Evolutionary conservation across 2,329 filamentous ascomycete species (phyloP).

Genomic region (Ampelomyces quisqualis): DNA sequence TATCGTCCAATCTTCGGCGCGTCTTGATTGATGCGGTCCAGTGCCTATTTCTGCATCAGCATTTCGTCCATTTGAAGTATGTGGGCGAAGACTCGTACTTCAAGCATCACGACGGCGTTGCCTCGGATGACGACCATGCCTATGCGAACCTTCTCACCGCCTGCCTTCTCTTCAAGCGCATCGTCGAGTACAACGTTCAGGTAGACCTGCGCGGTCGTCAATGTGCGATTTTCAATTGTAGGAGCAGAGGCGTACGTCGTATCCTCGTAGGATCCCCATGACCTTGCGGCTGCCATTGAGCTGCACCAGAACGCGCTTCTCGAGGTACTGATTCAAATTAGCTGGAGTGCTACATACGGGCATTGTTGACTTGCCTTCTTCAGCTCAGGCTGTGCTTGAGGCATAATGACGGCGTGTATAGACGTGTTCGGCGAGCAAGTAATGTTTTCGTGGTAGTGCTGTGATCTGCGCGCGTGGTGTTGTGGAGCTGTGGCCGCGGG

Average conservation of each 20-base stretch:
- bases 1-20: conserved; percentile 38
- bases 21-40: conserved; percentile 42
- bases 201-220: conserved; percentile 68
- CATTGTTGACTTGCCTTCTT: conserved; percentile 72
- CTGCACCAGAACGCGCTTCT: conserved; percentile 97
- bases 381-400: conserved; percentile 96
- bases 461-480: conserved; percentile 11
- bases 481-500: conserved; percentile 11
- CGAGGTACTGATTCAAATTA: conserved; percentile 74
- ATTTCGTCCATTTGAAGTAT: not conserved
- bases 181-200: conserved; percentile 98
- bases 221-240: not conserved
- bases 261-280: conserved; percentile 88
- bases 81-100: conserved; percentile 51
- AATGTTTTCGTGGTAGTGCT: conserved; percentile 7
- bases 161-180: conserved; percentile 89
- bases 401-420: conserved; percentile 65
- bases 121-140: conserved; percentile 97
- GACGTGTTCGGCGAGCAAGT: too few relatives aligned
- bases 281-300: conserved; percentile 97
- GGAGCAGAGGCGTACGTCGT: conserved; percentile 68
- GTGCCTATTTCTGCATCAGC: conserved; percentile 26
- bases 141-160: conserved; percentile 83
- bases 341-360: conserved; percentile 2
- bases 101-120: conserved; percentile 98